Evolutionary conservation across 2,329 filamentous ascomycete species (phyloP).

Genomic region (Dactylellina cionopaga): DNA sequence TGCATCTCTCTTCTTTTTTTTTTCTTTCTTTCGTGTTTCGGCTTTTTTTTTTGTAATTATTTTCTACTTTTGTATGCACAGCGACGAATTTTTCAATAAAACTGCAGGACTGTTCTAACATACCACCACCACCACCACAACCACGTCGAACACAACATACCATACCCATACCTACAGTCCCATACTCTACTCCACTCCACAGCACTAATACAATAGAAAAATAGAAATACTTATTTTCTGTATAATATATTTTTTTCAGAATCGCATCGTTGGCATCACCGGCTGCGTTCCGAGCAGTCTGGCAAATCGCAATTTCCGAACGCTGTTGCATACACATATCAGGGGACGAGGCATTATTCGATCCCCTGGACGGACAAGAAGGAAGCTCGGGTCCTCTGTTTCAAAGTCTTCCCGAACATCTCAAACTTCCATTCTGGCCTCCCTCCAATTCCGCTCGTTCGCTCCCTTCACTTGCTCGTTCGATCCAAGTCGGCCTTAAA

Average conservation of each 20-base stretch:
- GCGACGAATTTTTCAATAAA: conserved; percentile 1
- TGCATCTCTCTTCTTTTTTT: neutral
- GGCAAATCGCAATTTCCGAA: conserved; percentile 15
- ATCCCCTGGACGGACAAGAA: conserved; percentile 11
- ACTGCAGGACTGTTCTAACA: neutral
- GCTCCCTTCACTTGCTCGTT: conserved; percentile 7
- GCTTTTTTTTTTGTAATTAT: no score
- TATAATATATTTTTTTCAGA: no score
- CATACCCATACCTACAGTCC: neutral
- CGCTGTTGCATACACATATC: neutral
- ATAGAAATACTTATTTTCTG: neutral
- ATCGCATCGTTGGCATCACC: conserved; percentile 4
- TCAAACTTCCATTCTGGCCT: conserved; percentile 13
- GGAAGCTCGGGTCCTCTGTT: conserved; percentile 26
- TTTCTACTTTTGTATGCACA: neutral
- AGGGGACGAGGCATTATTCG: conserved; percentile 37
- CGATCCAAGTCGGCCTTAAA: no score
- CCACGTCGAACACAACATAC: no score
- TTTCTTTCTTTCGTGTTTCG: neutral
- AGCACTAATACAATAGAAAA: neutral
- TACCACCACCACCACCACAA: no score
- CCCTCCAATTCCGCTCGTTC: conserved; percentile 8
- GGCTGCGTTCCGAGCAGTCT: conserved; percentile 14
- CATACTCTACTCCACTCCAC: neutral
- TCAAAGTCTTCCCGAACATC: conserved; percentile 18